Evolutionary conservation across 2,329 filamentous ascomycete genomes (phyloP).

Genomic region (Aspergillus niger): DNA sequence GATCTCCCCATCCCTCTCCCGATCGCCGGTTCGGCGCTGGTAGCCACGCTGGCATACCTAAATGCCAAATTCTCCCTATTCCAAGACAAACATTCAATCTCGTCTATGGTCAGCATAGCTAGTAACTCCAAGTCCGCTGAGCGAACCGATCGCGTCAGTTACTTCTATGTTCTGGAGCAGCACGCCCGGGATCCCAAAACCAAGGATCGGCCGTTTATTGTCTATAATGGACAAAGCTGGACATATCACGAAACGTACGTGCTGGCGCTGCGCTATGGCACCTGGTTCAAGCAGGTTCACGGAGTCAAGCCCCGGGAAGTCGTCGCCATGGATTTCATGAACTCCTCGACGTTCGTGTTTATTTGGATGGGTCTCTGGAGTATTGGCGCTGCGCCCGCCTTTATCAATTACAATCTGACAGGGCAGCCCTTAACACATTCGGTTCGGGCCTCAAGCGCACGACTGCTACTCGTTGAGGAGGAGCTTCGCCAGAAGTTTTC

Average conservation of each 20-base stretch:
- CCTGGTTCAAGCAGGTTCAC: slow-evolving; percentile 69
- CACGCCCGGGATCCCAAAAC: slow-evolving; percentile 61
- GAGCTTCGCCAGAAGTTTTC: slow-evolving; percentile 58
- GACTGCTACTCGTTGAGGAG: slow-evolving; percentile 71
- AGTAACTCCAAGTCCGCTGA: slow-evolving; percentile 52
- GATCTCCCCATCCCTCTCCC: slow-evolving; percentile 43
- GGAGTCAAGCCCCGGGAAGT: slow-evolving; percentile 70
- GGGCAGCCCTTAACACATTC: slow-evolving; percentile 74
- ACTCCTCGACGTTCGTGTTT: slow-evolving; percentile 76
- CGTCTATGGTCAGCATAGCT: slow-evolving; percentile 52
- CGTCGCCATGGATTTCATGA: slow-evolving; percentile 79
- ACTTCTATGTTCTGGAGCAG: slow-evolving; percentile 75
- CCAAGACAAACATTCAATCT: slow-evolving; percentile 67
- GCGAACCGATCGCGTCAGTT: slow-evolving; percentile 63
- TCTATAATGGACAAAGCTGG: slow-evolving; percentile 69
- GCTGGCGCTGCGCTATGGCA: slow-evolving; percentile 68
- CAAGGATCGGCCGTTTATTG: slow-evolving; percentile 57
- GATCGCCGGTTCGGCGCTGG: slow-evolving; percentile 60
- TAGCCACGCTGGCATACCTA: slow-evolving; percentile 72
- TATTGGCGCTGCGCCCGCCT: slow-evolving; percentile 78
- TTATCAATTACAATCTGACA: slow-evolving; percentile 83
- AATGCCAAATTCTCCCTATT: slow-evolving; percentile 69
- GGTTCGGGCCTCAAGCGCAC: slow-evolving; percentile 66
- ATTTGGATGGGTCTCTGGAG: slow-evolving; percentile 78
- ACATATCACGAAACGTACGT: slow-evolving; percentile 78